These are phyloP conservation scores for Penicillium glabrum DNA, from an alignment of 2,329 filamentous ascomycete species.

Conservation along the genomic window DNA sequence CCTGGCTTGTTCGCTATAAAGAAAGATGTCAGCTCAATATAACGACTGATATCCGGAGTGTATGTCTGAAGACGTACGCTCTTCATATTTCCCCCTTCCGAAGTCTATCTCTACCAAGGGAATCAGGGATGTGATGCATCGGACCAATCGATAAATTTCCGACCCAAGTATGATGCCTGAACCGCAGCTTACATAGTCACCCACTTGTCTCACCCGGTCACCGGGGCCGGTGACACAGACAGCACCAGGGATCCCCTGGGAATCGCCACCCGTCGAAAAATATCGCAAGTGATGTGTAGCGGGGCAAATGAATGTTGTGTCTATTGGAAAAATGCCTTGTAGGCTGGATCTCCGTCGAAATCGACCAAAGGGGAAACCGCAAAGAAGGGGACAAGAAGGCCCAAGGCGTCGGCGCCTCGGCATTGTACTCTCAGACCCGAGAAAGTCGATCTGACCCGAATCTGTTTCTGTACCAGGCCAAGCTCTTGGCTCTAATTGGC, in stretches of 20 bases:
- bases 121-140: no score
- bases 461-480: not conserved
- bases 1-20: no score
- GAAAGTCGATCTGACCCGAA: not conserved
- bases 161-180: not conserved
- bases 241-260: not conserved
- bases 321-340: not conserved
- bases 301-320: no score
- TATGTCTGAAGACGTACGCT: no score
- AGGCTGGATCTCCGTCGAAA: not conserved
- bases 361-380: not conserved
- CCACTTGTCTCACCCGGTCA: not conserved
- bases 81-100: no score
- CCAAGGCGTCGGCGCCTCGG: not conserved
- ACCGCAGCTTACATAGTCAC: not conserved
- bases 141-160: no score
- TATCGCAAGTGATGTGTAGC: not conserved
- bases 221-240: not conserved
- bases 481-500: not conserved
- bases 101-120: no score
- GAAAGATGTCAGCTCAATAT: no score
- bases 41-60: no score
- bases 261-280: not conserved
- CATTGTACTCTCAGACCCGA: not conserved
- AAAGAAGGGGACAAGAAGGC: not conserved